Base-by-base conservation (phyloP, 1,139 yeast species). In the Hansenula lynferdii region DNA sequence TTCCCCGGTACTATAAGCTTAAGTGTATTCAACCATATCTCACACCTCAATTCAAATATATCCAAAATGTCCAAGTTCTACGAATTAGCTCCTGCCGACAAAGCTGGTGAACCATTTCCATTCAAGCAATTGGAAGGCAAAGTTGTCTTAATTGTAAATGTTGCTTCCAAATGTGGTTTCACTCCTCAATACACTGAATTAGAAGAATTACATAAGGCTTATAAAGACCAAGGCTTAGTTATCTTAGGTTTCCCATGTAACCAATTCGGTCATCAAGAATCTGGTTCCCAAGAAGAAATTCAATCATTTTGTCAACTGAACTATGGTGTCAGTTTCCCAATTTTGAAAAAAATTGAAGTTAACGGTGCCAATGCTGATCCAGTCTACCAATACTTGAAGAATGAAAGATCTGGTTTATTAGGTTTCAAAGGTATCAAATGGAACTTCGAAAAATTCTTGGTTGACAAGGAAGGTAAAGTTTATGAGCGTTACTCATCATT, bases 361-460 rank as follows among this genome's bases (percentile, higher is more conserved):
- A 92, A 92, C 60, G 98, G 98, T 37, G 65, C 71, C 51, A 64
- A 78, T 30, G 80, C 86, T 26, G 92, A 85, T 57, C 87, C 94
- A 19, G 90, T 92, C 29, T 92, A 78, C 67, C 68, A 75, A 52
- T 90, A 58, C 68, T 74, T 92, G 60, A 92, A 92, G 70, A 40
- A 60, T 20, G 57, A 78, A 53, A 78, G 77, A 61, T 44, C 69
- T 28, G 83, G 82, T 15, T 44, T 66, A 8, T 54, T 80, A 30
- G 90, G 90, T 6, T 77, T 82, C 54, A 70, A 65, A 45, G 87
- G 87, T 23, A 75, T 90, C 52, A 80, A 85, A 60, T 92, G 97
- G 98, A 92, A 92, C 67, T 92, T 90, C 59, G 97, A 90, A 62
- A 92, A 92, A 69, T 92, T 92, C 65, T 54, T 92, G 38, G 60